Base-by-base conservation (phyloP, 23 red algal species). In the Pyropia haitanensis region DNA sequence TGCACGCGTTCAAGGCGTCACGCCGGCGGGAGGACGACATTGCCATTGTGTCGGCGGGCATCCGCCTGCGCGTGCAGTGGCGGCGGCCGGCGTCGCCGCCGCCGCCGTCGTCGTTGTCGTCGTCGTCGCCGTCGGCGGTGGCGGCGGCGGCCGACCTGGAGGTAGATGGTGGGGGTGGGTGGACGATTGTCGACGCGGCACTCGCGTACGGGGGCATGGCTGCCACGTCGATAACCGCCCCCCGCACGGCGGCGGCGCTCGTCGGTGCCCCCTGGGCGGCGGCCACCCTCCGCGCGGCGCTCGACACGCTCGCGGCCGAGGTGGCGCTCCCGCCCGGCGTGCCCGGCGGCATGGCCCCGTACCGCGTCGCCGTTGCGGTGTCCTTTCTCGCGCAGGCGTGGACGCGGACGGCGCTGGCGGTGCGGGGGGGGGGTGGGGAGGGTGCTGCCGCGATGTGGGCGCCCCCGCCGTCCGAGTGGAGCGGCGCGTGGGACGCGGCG, bases 21-120 rank as follows among this genome's bases (percentile, higher is more conserved):
- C 48, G 88, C 56, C 60, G 88, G 58, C 27, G 59, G 20, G 88
- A 94, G 46, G 88, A 94, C 39, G 88, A 94, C 26, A 94, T 94
- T 32, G 88, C 88, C 7, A 94, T 94, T 75, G 88, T 94, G 14
- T 85, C 88, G 23, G 67, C 78, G 22, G 78, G 73, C 19, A 73
- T 94, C n/a, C 56, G 87, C 19, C 55, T 91, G 10, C 48, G 32
- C 13, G 19, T 90, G 61, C 24, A 10, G 7, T 46, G 39, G 39
- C 39, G 39, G 13, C 39, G 5, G 63, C 63, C 18, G 39, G 4
- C 39, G 31, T 2, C 3, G 8, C 13, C 39, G 0, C 39, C 39
- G 39, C 39, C 39, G 39, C 10, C 39, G 39, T 9, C 10, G 39
- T 13, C 39, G 39, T 9, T 9, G 31, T 33, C 6, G 31, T 6